A percentile compares a stretch with the other conserved stretches of the same genome.
phyloP scores from a whole-genome alignment of 2,329 filamentous ascomycete species.

The Botrytis fragariae region DNA sequence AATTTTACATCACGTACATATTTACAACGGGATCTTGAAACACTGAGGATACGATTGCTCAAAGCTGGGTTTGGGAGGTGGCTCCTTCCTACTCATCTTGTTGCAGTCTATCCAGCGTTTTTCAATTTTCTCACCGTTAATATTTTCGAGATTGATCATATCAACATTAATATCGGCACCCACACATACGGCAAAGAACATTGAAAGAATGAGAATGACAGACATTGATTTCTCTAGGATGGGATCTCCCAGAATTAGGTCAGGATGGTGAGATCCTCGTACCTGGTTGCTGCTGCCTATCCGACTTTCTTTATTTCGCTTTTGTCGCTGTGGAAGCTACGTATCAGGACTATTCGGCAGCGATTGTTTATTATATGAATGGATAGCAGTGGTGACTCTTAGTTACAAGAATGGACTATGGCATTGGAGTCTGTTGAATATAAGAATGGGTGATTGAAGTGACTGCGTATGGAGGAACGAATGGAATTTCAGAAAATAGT shows the following conservation, averaged over 20 bases:
- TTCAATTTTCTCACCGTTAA: neutral
- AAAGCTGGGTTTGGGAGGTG: neutral
- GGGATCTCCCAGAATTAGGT: neutral
- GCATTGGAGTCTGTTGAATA: neutral
- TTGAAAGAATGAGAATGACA: neutral
- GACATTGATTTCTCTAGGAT: neutral
- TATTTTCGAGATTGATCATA: neutral
- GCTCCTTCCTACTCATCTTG: neutral
- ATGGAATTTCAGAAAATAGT: neutral
- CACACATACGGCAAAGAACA: neutral
- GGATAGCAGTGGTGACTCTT: neutral
- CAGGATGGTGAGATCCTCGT: neutral
- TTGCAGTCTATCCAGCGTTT: neutral
- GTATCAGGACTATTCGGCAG: neutral
- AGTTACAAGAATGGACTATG: neutral
- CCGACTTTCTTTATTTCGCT: neutral
- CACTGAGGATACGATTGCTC: neutral
- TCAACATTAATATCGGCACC: neutral
- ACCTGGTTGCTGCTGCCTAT: neutral
- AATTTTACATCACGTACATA: neutral
- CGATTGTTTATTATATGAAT: neutral
- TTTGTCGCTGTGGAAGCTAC: neutral
- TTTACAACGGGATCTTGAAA: neutral
- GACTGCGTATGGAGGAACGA: neutral
- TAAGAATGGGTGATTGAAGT: neutral